A percentile compares a stretch with the other conserved stretches of the same genome.
Conservation (phyloP, 306 rosid species). For the Dryas drummondii region DNA sequence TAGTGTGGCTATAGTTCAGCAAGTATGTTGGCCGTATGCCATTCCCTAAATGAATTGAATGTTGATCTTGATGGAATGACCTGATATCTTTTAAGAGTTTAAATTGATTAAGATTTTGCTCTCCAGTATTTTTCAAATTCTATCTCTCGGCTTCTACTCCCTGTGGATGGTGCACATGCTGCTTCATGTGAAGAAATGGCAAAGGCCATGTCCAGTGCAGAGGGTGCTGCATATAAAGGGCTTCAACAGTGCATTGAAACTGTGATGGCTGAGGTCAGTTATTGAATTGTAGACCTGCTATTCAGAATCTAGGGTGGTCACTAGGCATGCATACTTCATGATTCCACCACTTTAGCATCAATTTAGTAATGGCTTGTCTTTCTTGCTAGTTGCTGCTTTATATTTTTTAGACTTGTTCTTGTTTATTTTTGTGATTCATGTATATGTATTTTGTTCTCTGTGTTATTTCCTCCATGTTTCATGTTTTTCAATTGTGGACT, state of each 20-base stretch:
- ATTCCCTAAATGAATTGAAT: conserved; percentile 19
- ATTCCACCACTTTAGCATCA: not conserved
- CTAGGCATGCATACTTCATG: conserved; percentile 13
- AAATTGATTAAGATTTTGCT: conserved; percentile 30
- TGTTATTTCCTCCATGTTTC: not conserved
- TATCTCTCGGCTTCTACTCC: conserved; percentile 94
- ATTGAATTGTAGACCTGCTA: not conserved
- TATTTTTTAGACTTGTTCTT: conserved; percentile 6
- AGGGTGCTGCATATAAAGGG: conserved; percentile 98
- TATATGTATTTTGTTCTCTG: not conserved
- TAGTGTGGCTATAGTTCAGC: conserved; percentile 98
- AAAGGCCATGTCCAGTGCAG: conserved; percentile 97
- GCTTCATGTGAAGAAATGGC: conserved; percentile 99
- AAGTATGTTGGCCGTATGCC: conserved; percentile 52
- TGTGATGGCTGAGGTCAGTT: conserved; percentile 98
- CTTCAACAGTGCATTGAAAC: conserved; percentile 93
- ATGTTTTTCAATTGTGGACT: conserved; percentile 16
- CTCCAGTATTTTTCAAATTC: conserved; percentile 87
- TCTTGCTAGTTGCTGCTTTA: conserved; percentile 12
- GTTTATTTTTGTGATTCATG: conserved; percentile 1
- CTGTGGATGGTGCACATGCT: conserved; percentile 99
- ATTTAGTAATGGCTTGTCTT: not conserved
- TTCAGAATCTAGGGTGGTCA: conserved; percentile 16
- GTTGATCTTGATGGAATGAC: conserved; percentile 15
- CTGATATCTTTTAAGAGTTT: conserved; percentile 19